phyloP scores from a whole-genome alignment of 1,139 yeast genomes.

The Kodamaea ohmeri region DNA sequence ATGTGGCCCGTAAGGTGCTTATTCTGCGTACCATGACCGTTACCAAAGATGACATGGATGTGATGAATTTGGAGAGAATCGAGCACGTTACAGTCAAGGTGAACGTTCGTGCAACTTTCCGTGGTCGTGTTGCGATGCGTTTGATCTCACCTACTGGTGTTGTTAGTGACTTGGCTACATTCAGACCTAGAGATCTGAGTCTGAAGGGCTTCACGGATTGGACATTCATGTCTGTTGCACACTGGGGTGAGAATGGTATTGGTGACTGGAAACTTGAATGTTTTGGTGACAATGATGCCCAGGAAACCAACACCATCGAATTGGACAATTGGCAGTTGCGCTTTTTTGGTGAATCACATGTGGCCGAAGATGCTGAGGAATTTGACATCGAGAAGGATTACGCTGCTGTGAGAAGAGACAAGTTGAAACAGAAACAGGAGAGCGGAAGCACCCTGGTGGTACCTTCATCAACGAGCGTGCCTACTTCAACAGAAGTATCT shows the following conservation, averaged over 20 bases:
- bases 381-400: constrained; percentile 42
- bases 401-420: constrained; percentile 38
- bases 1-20: constrained; percentile 19
- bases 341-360: constrained; percentile 77
- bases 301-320: constrained; percentile 35
- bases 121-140: constrained; percentile 71
- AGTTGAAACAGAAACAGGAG: constrained; percentile 11
- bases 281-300: constrained; percentile 22
- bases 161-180: constrained; percentile 71
- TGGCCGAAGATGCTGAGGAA: constrained; percentile 56
- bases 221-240: constrained; percentile 98
- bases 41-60: constrained; percentile 45
- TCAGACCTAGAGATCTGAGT: constrained; percentile 58
- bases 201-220: constrained; percentile 67
- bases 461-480: too few relatives aligned
- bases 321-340: constrained; percentile 73
- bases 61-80: constrained; percentile 61
- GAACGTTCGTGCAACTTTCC: constrained; percentile 56
- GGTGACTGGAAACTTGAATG: constrained; percentile 86
- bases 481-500: too few relatives aligned
- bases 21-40: constrained; percentile 48
- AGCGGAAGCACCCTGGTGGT: constrained; percentile 2
- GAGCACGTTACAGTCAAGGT: constrained; percentile 89
- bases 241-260: constrained; percentile 86
- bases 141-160: constrained; percentile 76